Percentiles rank a stretch among this genome's conserved stretches.
These are phyloP conservation scores for Coelastrella sp. DNA, from an alignment of 139 green algal genomes.

Conservation along the genomic window DNA sequence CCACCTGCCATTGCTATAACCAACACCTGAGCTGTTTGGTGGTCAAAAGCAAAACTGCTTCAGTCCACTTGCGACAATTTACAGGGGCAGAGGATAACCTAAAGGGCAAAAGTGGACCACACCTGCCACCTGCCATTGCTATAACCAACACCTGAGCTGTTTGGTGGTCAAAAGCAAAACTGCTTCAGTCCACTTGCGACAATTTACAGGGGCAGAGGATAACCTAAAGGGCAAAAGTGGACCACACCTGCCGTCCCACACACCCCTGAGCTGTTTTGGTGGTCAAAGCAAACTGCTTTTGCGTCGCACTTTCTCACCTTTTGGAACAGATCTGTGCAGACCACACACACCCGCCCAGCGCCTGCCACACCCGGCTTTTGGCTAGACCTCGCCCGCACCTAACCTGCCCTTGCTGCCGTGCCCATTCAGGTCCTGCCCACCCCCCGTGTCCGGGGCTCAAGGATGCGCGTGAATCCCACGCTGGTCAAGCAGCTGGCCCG, in stretches of 20 bases:
- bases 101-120: too few species aligned
- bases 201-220: not conserved
- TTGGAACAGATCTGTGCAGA: not conserved
- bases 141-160: not conserved
- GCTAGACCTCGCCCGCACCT: not conserved
- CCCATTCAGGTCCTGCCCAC: not conserved
- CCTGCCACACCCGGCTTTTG: too few species aligned
- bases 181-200: not conserved
- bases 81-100: too few species aligned
- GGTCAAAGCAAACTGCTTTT: not conserved
- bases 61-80: too few species aligned
- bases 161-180: not conserved
- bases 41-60: too few species aligned
- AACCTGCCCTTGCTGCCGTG: not conserved
- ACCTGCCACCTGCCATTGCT: too few species aligned
- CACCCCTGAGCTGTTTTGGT: not conserved
- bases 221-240: not conserved
- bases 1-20: too few species aligned
- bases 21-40: too few species aligned
- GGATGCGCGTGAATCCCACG: not conserved
- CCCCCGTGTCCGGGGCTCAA: not conserved
- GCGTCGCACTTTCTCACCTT: not conserved
- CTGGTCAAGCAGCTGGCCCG: constrained; percentile 13
- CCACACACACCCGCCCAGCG: too few species aligned
- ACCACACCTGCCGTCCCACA: not conserved